Evolutionary conservation across 805 yeast species (phyloP).

Genomic region (Deakozyma indianensis): DNA sequence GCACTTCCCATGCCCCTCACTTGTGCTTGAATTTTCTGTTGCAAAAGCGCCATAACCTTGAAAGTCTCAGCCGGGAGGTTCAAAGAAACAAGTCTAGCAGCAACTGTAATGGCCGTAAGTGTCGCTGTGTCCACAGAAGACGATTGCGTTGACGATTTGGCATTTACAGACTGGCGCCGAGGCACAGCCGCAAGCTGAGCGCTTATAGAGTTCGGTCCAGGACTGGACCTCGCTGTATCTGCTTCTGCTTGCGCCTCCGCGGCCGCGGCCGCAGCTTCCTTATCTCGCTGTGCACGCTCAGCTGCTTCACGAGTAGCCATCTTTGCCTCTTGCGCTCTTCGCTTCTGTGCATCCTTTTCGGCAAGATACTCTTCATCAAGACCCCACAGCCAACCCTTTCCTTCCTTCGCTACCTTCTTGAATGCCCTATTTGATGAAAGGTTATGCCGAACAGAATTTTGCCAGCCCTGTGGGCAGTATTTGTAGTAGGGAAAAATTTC

Average conservation of each 20-base stretch:
- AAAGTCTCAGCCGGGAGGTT: conserved; percentile 42
- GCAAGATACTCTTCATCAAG: conserved; percentile 72
- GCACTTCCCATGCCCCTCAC: conserved; percentile 68
- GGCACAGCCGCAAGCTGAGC: neutral
- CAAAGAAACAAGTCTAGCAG: neutral
- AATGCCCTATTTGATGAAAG: conserved; percentile 77
- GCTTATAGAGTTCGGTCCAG: neutral
- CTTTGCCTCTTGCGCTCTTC: conserved; percentile 27
- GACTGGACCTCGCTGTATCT: conserved; percentile 9
- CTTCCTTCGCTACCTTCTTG: conserved; percentile 65
- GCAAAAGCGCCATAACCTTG: conserved; percentile 67
- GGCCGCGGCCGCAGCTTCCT: conserved; percentile 17
- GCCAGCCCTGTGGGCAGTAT: conserved; percentile 98
- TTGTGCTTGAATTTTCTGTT: conserved; percentile 69
- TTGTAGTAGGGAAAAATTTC: conserved; percentile 82
- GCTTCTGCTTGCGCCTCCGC: conserved; percentile 16
- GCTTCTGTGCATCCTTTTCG: conserved; percentile 62
- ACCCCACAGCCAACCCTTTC: conserved; percentile 94
- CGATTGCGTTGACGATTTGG: neutral
- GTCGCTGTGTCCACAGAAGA: neutral
- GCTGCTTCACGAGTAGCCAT: conserved; percentile 9
- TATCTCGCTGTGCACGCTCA: conserved; percentile 12
- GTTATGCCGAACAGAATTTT: conserved; percentile 82
- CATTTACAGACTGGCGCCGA: neutral
- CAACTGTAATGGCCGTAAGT: neutral